Conservation (phyloP, 768 basidiomycete genomes). For the Rhizopogon rudus region DNA sequence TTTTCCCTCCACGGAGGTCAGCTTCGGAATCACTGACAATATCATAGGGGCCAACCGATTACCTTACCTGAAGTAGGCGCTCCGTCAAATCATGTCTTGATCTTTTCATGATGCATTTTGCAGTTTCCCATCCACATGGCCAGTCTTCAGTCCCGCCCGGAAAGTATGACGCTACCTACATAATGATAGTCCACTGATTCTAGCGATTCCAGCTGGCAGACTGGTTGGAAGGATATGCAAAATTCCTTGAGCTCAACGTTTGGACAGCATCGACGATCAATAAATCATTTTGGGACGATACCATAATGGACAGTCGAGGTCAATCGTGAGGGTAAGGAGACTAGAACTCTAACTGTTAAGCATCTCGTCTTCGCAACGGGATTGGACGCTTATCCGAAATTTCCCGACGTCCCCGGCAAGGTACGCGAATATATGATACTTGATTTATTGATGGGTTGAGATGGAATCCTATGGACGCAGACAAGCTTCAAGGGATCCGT, state of each 20-base stretch:
- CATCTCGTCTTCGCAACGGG: no score
- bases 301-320: slow-evolving; percentile 42
- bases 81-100: neutral
- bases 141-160: slow-evolving; percentile 42
- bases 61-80: no score
- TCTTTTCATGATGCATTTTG: neutral
- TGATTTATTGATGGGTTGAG: neutral
- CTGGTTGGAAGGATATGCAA: slow-evolving; percentile 59
- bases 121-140: slow-evolving; percentile 55
- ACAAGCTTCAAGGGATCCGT: slow-evolving; percentile 49
- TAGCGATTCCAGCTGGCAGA: slow-evolving; percentile 42
- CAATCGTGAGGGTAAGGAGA: slow-evolving; percentile 12
- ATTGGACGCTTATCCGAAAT: slow-evolving; percentile 17
- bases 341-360: no score
- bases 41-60: no score
- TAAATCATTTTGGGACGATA: no score
- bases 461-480: slow-evolving; percentile 14
- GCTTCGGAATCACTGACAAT: no score
- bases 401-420: slow-evolving; percentile 33
- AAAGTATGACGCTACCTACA: slow-evolving; percentile 30
- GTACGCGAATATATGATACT: neutral
- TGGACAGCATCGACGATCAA: no score
- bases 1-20: no score
- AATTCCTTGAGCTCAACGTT: no score
- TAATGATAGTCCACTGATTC: neutral